Evolutionary conservation across 148 eudicot genomes (phyloP), one percentile per base, ranked within the genome.

Genomic region (Vaccinium macrocarpon): DNA sequence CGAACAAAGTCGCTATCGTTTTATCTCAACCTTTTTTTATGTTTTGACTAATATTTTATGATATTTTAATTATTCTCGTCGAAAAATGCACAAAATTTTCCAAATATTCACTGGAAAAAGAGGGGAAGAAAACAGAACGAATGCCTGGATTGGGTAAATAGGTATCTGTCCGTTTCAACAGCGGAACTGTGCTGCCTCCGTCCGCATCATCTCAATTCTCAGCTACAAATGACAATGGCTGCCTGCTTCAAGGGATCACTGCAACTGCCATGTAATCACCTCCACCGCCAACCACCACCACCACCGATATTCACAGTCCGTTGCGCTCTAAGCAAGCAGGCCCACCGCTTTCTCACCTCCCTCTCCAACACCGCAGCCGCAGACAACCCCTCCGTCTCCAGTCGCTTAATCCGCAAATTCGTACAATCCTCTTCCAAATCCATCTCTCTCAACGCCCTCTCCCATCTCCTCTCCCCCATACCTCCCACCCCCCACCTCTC

Each of bases 381-480:
- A 29, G 59, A 70, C 49, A 92, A 92, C 83, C 79, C 85, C 4
- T 83, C 89, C 16, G 78, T 80, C 84, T 57, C 90, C 70, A 82
- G 83, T 52, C 90, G 86, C 74, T 85, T 90, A 79, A 91, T 95
- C 57, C 87, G 84, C 77, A 95, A 92, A 85, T 95, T 95, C 79
- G 89, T 92, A 0, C 66, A 84, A 3, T 94, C 94, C 16, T 90
- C 97, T 0, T 86, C 98, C 53, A 93, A 94, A 85, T 85, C 91
- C 18, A 92, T 27, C 19, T 29, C 73, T 29, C 38, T 95, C 42
- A 87, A 86, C 61, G 87, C 95, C 59, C 95, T 95, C 46, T 88
- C 89, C 74, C 91, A 95, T 86, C 90, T 95, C 80, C 90, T 94
- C 75, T 91, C 94, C n/a, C 89, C 95, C 49, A 76, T 76, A 66